These are phyloP conservation scores for Toxicodendron radicans DNA, from an alignment of 345 rosid species.

Conservation along the genomic window DNA sequence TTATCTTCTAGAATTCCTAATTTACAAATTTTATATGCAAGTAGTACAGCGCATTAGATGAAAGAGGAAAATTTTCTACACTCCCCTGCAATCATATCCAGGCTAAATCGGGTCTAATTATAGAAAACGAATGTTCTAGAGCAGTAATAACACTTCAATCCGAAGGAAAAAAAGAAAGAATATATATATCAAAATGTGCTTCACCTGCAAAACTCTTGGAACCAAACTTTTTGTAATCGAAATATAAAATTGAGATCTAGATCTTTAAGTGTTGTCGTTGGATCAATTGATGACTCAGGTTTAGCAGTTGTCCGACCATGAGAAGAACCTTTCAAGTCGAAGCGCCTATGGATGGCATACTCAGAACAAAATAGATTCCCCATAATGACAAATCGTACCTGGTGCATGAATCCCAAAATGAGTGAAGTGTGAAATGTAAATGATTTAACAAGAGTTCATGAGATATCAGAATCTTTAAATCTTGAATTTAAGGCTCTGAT, in stretches of 20 bases:
- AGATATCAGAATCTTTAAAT: not conserved
- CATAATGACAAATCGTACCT: conserved; percentile 93
- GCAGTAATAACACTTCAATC: not conserved
- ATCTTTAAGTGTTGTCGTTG: conserved; percentile 89
- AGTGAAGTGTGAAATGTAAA: conserved; percentile 8
- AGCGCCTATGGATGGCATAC: conserved; percentile 76
- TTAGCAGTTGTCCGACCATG: conserved; percentile 86
- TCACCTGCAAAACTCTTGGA: conserved; percentile 91
- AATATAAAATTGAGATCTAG: conserved; percentile 86
- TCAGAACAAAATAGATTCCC: conserved; percentile 88
- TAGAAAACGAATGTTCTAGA: not conserved
- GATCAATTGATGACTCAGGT: conserved; percentile 86
- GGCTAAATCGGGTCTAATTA: not conserved
- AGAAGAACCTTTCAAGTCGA: conserved; percentile 96
- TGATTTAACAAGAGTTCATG: not conserved
- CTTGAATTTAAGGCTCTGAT: conserved; percentile 1
- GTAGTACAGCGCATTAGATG: not conserved
- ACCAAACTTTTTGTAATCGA: conserved; percentile 72
- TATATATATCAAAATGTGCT: conserved; percentile 4
- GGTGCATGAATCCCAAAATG: conserved; percentile 27
- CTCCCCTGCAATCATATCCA: not conserved
- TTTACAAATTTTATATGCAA: not conserved
- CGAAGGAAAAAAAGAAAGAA: not conserved
- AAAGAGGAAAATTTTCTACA: not conserved
- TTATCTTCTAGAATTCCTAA: not conserved